phyloP scores from a whole-genome alignment of 352 stramenopile genomes.

The Phytophthora kernoviae region DNA sequence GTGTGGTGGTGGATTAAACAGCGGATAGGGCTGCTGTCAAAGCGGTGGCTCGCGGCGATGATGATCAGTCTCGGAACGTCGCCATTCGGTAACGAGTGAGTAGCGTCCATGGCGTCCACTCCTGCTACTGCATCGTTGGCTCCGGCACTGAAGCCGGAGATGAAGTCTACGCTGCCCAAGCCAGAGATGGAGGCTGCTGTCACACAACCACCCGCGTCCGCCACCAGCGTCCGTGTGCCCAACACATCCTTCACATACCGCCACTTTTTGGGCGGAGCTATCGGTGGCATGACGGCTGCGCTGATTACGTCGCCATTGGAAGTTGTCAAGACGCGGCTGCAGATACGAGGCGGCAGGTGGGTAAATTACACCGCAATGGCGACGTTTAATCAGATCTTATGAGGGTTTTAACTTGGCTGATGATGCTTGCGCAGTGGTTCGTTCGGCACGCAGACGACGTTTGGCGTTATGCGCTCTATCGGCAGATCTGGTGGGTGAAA shows the following conservation, averaged over 20 bases:
- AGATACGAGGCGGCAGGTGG: constrained; percentile 74
- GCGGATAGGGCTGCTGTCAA: neutral
- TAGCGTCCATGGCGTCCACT: constrained; percentile 11
- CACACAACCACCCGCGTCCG: constrained; percentile 22
- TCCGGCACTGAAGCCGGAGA: neutral
- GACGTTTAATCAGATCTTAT: neutral
- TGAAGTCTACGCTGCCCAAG: neutral
- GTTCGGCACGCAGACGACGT: constrained; percentile 67
- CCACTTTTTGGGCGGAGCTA: constrained; percentile 76
- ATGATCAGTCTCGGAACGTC: constrained; percentile 9
- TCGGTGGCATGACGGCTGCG: constrained; percentile 83
- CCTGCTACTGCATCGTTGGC: neutral
- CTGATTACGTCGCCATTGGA: constrained; percentile 86
- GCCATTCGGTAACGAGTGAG: constrained; percentile 20
- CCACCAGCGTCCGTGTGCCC: constrained; percentile 40
- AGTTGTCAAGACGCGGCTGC: constrained; percentile 86
- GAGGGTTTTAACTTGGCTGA: constrained; percentile 7
- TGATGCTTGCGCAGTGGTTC: constrained; percentile 37
- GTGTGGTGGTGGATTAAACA: constrained; percentile 16
- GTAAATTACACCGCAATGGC: neutral
- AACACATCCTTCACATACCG: constrained; percentile 46
- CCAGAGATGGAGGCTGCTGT: constrained; percentile 6
- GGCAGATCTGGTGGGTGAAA: constrained; percentile 50
- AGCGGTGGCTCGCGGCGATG: constrained; percentile 13
- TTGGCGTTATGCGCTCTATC: constrained; percentile 85